A percentile compares a stretch with the other conserved stretches of the same genome.
Evolutionary conservation across 2,329 filamentous ascomycete species (phyloP).

Genomic region (Xylariaceae sp.): DNA sequence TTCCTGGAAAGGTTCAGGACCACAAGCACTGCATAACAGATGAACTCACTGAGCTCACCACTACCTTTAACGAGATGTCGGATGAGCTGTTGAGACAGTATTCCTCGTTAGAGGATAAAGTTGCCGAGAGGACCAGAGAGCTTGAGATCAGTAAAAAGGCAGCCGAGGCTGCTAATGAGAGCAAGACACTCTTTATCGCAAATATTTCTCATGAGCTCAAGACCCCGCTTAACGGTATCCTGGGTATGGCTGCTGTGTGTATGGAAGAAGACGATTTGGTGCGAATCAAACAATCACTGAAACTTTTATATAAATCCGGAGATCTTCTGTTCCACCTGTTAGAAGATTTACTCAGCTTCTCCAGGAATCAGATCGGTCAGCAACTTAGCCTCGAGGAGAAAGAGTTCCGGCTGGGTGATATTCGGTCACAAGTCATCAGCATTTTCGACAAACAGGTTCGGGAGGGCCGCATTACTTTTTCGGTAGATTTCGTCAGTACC

Average conservation of each 20-base stretch:
- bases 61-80: conserved; percentile 90
- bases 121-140: conserved; percentile 76
- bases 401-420: conserved; percentile 80
- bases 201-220: conserved; percentile 88
- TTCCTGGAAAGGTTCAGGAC: conserved; percentile 77
- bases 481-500: conserved; percentile 64
- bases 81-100: conserved; percentile 88
- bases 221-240: conserved; percentile 90
- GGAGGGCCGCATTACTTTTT: conserved; percentile 71
- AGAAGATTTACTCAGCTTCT: conserved; percentile 87
- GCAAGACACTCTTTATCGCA: conserved; percentile 95
- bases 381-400: conserved; percentile 76
- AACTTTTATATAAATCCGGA: conserved; percentile 83
- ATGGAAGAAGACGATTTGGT: conserved; percentile 83
- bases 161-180: conserved; percentile 91
- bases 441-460: conserved; percentile 89
- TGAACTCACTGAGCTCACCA: conserved; percentile 77
- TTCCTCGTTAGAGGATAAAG: conserved; percentile 76
- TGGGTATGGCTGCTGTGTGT: conserved; percentile 90
- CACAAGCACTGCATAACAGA: conserved; percentile 74
- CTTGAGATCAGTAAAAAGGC: conserved; percentile 87
- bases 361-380: conserved; percentile 90
- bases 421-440: conserved; percentile 74
- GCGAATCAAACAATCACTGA: conserved; percentile 76
- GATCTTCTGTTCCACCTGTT: conserved; percentile 81